Conservation (phyloP, 2,329 filamentous ascomycete genomes). For the Beauveria sp. region DNA sequence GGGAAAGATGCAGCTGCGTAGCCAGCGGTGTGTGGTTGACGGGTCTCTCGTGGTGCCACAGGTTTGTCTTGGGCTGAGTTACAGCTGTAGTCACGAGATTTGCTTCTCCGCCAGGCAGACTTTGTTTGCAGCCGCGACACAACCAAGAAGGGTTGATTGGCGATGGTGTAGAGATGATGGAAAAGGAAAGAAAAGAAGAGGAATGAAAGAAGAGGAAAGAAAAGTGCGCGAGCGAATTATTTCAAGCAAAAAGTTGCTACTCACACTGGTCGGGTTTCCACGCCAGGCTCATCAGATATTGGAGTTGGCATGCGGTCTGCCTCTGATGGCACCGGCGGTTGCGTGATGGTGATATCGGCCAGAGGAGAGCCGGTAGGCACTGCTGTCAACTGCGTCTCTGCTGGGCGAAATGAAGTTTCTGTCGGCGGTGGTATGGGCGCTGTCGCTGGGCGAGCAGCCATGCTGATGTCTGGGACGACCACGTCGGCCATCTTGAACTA, state of each 20-base stretch:
- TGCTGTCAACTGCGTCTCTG: neutral
- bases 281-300: neutral
- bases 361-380: neutral
- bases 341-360: neutral
- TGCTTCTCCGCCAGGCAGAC: neutral
- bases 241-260: neutral
- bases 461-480: neutral
- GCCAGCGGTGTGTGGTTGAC: neutral
- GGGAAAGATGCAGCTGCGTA: neutral
- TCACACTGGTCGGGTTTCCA: slow-evolving; percentile 3
- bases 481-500: neutral
- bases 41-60: neutral
- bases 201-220: neutral
- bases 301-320: slow-evolving; percentile 3
- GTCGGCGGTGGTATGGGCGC: neutral
- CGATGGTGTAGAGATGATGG: too few relatives aligned
- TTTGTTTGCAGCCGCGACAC: neutral
- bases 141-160: too few relatives aligned
- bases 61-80: slow-evolving; percentile 4
- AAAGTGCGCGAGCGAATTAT: neutral
- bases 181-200: neutral
- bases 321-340: neutral
- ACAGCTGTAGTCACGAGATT: slow-evolving; percentile 3
- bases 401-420: neutral
- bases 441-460: neutral